Percentiles rank a stretch among this genome's conserved stretches.
These are phyloP conservation scores for Hypholoma fasciculare DNA, from an alignment of 768 basidiomycete genomes.

Conservation along the genomic window DNA sequence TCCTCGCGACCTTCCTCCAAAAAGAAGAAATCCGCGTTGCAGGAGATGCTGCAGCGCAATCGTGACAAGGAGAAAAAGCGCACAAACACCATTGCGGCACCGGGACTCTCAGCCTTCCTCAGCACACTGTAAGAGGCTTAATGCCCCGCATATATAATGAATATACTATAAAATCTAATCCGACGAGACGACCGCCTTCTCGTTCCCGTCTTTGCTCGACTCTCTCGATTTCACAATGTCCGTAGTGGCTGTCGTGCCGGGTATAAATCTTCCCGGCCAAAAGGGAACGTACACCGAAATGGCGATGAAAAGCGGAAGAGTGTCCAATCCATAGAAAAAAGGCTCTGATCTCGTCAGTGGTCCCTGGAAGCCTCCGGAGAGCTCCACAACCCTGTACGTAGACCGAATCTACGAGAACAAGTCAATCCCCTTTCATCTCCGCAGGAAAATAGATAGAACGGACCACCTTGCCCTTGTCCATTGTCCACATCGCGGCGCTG, in stretches of 20 bases:
- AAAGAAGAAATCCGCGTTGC: constrained; percentile 60
- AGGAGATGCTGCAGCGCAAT: constrained; percentile 64
- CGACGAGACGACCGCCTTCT: too few relatives aligned
- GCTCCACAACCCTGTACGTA: constrained; percentile 57
- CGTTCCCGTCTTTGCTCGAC: too few relatives aligned
- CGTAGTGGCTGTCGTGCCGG: too few relatives aligned
- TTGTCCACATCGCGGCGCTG: constrained; percentile 39
- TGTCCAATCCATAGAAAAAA: constrained; percentile 67
- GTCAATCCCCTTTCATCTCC: background rate
- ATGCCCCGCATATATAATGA: too few relatives aligned
- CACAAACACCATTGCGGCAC: constrained; percentile 23
- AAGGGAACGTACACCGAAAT: constrained; percentile 54
- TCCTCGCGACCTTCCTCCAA: constrained; percentile 26
- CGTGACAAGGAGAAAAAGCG: constrained; percentile 49
- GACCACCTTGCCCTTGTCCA: constrained; percentile 40
- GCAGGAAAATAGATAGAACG: constrained; percentile 17
- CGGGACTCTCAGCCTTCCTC: constrained; percentile 57
- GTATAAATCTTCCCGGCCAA: constrained; percentile 66
- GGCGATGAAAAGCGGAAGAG: constrained; percentile 64
- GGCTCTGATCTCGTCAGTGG: constrained; percentile 56
- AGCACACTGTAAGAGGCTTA: constrained; percentile 32
- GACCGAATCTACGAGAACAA: constrained; percentile 53
- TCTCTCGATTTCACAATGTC: too few relatives aligned
- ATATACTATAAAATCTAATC: too few relatives aligned
- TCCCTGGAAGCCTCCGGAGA: constrained; percentile 63